Percentiles rank a stretch among this genome's conserved stretches.
Evolutionary conservation across 345 rosid species (phyloP).

Genomic region (Euclidium syriacum): DNA sequence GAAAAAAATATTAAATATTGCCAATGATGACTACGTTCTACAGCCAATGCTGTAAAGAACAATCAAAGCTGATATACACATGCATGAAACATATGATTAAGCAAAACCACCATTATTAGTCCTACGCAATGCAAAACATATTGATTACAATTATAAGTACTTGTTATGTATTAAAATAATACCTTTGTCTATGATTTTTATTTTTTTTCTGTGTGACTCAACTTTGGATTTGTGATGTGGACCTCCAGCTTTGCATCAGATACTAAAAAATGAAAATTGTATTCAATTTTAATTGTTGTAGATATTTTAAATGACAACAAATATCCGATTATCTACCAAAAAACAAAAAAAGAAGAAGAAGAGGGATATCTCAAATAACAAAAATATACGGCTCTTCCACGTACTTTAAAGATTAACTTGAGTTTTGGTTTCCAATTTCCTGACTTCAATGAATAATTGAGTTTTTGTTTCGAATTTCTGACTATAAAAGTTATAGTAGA

Average conservation of each 20-base stretch:
- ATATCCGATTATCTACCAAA: too few species aligned
- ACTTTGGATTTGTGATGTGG: background rate
- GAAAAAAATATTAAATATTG: background rate
- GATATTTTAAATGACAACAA: too few species aligned
- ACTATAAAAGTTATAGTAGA: too few species aligned
- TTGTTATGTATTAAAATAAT: background rate
- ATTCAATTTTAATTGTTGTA: too few species aligned
- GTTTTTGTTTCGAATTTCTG: too few species aligned
- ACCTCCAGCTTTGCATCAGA: background rate
- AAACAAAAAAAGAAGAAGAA: too few species aligned
- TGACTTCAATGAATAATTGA: too few species aligned
- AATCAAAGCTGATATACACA: slow-evolving; percentile 20
- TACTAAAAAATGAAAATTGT: too few species aligned
- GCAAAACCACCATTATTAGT: slow-evolving; percentile 17
- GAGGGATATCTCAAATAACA: too few species aligned
- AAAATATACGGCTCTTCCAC: too few species aligned
- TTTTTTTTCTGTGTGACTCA: background rate
- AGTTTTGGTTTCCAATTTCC: too few species aligned
- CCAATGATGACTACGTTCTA: slow-evolving; percentile 17
- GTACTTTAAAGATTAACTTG: too few species aligned
- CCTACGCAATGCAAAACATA: slow-evolving; percentile 6
- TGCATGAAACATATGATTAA: slow-evolving; percentile 26
- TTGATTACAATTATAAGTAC: background rate
- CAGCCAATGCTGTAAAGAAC: slow-evolving; percentile 20
- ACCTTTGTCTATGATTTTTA: background rate